Evolutionary conservation across 2,329 filamentous ascomycete genomes (phyloP), one percentile per base, ranked within the genome.

Genomic region (Cyphellophora europaea): DNA sequence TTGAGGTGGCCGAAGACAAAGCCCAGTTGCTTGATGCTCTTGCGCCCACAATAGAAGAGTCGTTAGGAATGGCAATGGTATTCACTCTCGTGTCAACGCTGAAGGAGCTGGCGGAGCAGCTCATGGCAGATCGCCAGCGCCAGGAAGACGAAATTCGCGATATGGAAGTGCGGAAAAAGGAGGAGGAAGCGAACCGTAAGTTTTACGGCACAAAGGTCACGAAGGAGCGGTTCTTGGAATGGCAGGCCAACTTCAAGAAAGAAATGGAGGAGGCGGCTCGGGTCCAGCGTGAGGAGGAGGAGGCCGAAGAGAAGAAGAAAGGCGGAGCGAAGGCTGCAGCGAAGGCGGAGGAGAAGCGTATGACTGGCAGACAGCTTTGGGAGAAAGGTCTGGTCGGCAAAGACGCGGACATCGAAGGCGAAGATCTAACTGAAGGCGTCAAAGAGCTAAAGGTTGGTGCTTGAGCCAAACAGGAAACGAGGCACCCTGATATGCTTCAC

Each of bases 51-150:
- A 82, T 95, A 21, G 79, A 91, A 56, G 91, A 98, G 59, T 96
- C 88, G 49, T 63, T 96, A 40, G 91, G 91, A 43, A 96, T 96
- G 81, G 84, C 87, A 36, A 98, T 98, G 91, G 67, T 98, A 2
- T 98, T 96, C 61, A 86, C 89, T 0, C 66, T 98, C 15, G 82
- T 93, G 35, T 85, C 82, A 11, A 77, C 82, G 0, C 65, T 98
- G 41, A 96, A 95, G 56, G 91, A 98, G 40, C 71, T 74, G 33
- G 89, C 88, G n/a, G 91, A 98, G 65, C 71, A 79, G 49, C 72
- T 98, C 39, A 77, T 96, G 47, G 62, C 71, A 11, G 77, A 86
- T 43, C 78, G 91, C 30, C 75, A 78, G 52, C 74, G 76, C 38
- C 81, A 69, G 6, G 72, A 69, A 11, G 63, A 74, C 47, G 70